Evolutionary conservation across 202 grass and related monocot species (phyloP).

Genomic region (Carex sylvatica): DNA sequence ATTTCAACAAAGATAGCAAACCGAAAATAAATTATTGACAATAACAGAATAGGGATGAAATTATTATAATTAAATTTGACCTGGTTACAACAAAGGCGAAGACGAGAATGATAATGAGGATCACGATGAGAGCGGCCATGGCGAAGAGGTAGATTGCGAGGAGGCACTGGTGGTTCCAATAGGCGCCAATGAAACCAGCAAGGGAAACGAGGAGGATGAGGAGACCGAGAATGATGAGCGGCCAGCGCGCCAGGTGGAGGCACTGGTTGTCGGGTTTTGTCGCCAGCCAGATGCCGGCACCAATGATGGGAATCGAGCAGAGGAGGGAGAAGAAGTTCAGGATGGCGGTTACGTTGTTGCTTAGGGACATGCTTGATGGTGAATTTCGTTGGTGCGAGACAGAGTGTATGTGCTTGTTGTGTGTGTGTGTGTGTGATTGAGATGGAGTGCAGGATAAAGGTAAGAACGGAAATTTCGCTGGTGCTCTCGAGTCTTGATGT

Average conservation of each 20-base stretch:
- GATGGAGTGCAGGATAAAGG: background rate
- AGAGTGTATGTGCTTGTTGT: background rate
- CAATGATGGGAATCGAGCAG: constrained; percentile 64
- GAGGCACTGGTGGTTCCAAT: constrained; percentile 58
- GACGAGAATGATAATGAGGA: constrained; percentile 62
- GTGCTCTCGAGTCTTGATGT: no score
- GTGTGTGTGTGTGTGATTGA: background rate
- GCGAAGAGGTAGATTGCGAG: constrained; percentile 81
- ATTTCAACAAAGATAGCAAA: background rate
- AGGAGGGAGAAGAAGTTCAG: constrained; percentile 65
- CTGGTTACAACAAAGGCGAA: constrained; percentile 64
- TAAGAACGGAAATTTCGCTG: background rate
- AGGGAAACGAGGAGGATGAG: constrained; percentile 68
- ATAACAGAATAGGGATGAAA: background rate
- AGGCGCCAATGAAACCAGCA: constrained; percentile 51
- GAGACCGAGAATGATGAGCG: constrained; percentile 40
- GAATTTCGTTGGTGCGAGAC: background rate
- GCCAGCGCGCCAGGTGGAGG: constrained; percentile 56
- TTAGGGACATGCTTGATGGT: constrained; percentile 46
- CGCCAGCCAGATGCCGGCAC: constrained; percentile 59
- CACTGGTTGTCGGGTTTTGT: constrained; percentile 60
- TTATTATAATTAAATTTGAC: background rate
- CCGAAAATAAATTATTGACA: background rate
- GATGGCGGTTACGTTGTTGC: constrained; percentile 85
- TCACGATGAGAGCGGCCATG: constrained; percentile 56